phyloP scores from a whole-genome alignment of 139 green algal genomes.

The Haematococcus lacustris region DNA sequence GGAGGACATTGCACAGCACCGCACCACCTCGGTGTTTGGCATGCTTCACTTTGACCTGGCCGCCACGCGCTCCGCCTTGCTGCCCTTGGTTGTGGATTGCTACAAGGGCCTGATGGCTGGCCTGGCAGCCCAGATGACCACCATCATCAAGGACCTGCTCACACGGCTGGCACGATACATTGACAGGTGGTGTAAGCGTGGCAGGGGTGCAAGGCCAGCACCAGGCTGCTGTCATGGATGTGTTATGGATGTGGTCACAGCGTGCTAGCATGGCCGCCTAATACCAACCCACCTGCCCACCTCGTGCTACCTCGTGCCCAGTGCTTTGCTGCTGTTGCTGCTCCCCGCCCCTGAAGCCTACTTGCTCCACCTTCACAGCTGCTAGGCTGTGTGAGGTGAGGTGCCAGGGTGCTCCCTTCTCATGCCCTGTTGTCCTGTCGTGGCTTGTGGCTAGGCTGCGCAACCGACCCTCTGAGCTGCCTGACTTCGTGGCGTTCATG shows the following conservation, averaged over 20 bases:
- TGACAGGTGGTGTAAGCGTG: neutral
- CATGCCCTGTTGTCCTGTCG: no score
- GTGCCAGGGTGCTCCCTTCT: no score
- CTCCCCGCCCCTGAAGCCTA: no score
- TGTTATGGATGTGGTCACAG: neutral
- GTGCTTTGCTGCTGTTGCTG: no score
- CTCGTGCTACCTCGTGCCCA: no score
- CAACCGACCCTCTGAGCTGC: conserved; percentile 17
- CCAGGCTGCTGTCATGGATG: neutral
- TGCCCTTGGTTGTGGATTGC: neutral
- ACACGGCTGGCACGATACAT: conserved; percentile 9
- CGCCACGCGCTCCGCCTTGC: neutral
- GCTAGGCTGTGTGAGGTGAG: no score
- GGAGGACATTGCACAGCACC: neutral
- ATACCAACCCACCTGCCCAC: no score
- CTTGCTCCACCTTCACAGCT: no score
- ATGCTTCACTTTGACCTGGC: conserved; percentile 11
- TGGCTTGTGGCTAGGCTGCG: no score
- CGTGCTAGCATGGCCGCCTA: no score
- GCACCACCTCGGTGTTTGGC: neutral
- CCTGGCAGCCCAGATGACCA: neutral
- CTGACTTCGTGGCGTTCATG: conserved; percentile 30
- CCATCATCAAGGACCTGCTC: conserved; percentile 7
- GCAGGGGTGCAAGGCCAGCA: neutral
- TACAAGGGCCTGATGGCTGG: conserved; percentile 4